phyloP scores from a whole-genome alignment of 352 stramenopile species.

The Thalassiosira delicatula region DNA sequence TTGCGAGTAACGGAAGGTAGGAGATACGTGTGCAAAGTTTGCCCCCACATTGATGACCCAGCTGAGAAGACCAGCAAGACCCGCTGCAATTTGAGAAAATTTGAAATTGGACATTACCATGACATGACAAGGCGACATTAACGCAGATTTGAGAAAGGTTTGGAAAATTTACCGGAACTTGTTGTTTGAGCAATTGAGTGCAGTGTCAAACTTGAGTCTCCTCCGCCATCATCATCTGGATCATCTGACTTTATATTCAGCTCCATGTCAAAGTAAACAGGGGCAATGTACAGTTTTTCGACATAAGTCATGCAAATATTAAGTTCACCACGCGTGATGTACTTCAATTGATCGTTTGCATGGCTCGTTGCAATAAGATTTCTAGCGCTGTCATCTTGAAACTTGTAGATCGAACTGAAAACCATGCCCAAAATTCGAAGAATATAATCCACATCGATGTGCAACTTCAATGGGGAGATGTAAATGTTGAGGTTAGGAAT shows the following conservation, averaged over 20 bases:
- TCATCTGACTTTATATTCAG: constrained; percentile 67
- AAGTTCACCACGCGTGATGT: constrained; percentile 48
- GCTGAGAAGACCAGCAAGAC: constrained; percentile 49
- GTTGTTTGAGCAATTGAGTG: constrained; percentile 60
- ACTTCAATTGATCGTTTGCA: constrained; percentile 51
- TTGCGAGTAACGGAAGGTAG: constrained; percentile 59
- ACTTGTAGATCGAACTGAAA: constrained; percentile 51
- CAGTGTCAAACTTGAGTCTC: constrained; percentile 50
- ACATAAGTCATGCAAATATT: constrained; percentile 62
- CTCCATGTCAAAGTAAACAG: constrained; percentile 64
- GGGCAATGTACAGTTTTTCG: constrained; percentile 63
- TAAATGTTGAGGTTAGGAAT: constrained; percentile 55
- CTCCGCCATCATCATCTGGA: constrained; percentile 18
- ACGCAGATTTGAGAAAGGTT: no score
- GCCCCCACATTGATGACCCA: constrained; percentile 72
- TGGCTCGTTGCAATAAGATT: constrained; percentile 36
- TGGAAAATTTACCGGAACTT: constrained; percentile 56
- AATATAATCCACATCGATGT: constrained; percentile 69
- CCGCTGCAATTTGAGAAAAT: constrained; percentile 37
- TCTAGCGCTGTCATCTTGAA: constrained; percentile 28
- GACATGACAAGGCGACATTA: no score
- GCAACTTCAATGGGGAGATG: constrained; percentile 57
- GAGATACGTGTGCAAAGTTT: constrained; percentile 74
- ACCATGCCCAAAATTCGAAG: constrained; percentile 56
- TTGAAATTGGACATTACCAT: no score